phyloP scores from a whole-genome alignment of 2,329 filamentous ascomycete genomes.

The Penicillium sp. region DNA sequence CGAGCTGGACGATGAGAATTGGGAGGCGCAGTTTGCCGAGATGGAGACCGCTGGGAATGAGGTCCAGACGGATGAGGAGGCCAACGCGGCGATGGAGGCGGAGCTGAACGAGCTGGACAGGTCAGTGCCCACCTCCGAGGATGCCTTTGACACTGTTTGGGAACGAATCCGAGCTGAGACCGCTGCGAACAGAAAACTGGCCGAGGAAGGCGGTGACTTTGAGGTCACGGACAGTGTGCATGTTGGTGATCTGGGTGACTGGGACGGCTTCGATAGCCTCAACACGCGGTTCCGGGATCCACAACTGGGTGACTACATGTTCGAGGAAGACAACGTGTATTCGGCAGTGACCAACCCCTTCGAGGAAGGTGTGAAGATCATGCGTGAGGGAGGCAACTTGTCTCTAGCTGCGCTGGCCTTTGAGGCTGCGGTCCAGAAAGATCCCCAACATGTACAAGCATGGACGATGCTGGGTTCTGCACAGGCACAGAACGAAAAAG shows the following conservation, averaged over 20 bases:
- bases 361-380: conserved; percentile 88
- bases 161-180: conserved; percentile 50
- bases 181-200: conserved; percentile 58
- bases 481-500: conserved; percentile 98
- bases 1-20: conserved; percentile 89
- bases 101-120: conserved; percentile 89
- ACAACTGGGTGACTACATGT: conserved; percentile 84
- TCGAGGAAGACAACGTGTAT: conserved; percentile 93
- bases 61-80: conserved; percentile 59
- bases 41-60: conserved; percentile 65
- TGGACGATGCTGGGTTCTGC: conserved; percentile 91
- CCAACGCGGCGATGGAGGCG: conserved; percentile 74
- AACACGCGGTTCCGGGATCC: conserved; percentile 74
- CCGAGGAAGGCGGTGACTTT: conserved; percentile 64
- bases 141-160: conserved; percentile 83
- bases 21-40: conserved; percentile 95
- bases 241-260: conserved; percentile 76
- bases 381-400: conserved; percentile 90
- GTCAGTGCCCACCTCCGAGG: conserved; percentile 67
- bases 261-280: conserved; percentile 72
- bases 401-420: conserved; percentile 92
- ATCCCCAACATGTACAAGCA: conserved; percentile 82
- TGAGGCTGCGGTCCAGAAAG: conserved; percentile 90
- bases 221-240: conserved; percentile 52
- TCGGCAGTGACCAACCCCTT: conserved; percentile 79